Conservation (phyloP, 768 basidiomycete species). For the Hericium erinaceus region DNA sequence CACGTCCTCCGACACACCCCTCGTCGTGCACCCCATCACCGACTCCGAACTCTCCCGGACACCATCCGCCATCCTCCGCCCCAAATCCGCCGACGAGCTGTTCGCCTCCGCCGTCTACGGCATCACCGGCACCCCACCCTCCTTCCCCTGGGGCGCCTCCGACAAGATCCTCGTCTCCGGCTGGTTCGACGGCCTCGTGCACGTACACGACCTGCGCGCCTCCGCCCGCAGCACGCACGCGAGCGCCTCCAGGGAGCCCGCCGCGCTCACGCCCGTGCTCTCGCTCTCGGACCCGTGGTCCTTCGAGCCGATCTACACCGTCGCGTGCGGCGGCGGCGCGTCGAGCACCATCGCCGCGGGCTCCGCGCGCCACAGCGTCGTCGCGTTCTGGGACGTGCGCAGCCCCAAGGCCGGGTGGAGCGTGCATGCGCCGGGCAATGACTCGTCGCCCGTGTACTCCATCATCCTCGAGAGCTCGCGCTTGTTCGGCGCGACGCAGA, state of each 20-base stretch:
- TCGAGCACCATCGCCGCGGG: constrained; percentile 65
- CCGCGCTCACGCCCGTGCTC: constrained; percentile 46
- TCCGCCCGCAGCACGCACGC: constrained; percentile 15
- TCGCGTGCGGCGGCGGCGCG: constrained; percentile 66
- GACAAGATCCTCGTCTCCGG: constrained; percentile 68
- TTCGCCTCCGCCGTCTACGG: constrained; percentile 60
- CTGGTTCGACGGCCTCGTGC: constrained; percentile 73
- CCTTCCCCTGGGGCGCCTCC: constrained; percentile 61
- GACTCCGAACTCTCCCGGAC: constrained; percentile 34
- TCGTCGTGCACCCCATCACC: constrained; percentile 46
- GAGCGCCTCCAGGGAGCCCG: constrained; percentile 11
- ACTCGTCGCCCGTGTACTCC: constrained; percentile 70
- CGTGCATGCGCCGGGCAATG: constrained; percentile 72
- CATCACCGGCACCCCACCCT: constrained; percentile 48
- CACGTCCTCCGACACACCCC: constrained; percentile 47
- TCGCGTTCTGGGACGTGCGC: constrained; percentile 79
- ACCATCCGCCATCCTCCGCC: constrained; percentile 40
- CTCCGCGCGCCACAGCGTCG: constrained; percentile 64
- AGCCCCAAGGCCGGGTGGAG: constrained; percentile 57
- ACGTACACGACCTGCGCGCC: constrained; percentile 67
- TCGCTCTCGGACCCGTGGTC: constrained; percentile 59
- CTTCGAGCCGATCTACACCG: constrained; percentile 63
- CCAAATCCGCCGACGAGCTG: constrained; percentile 14
- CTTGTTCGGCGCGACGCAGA: constrained; percentile 70
- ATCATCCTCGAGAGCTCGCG: constrained; percentile 69